Percentiles rank a stretch among this genome's conserved stretches.
These are phyloP conservation scores for Massarina eburnea DNA, from an alignment of 2,329 filamentous ascomycete genomes.

Conservation along the genomic window DNA sequence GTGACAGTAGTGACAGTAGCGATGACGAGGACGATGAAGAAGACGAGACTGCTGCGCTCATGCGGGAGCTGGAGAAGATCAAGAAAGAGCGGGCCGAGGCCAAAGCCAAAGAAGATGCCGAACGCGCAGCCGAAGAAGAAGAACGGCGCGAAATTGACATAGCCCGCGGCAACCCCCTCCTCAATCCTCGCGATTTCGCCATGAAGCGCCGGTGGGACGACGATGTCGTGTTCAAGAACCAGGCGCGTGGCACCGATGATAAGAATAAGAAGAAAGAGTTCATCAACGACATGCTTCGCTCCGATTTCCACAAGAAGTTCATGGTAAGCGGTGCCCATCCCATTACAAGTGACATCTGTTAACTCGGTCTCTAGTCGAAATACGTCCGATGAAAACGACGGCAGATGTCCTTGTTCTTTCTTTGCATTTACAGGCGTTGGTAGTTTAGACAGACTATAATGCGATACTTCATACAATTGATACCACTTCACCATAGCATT, in stretches of 20 bases:
- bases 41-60: constrained; percentile 81
- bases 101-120: constrained; percentile 79
- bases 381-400: constrained; percentile 6
- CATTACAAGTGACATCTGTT: background rate
- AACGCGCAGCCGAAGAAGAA: constrained; percentile 77
- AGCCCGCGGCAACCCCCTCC: constrained; percentile 85
- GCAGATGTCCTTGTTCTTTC: background rate
- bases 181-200: constrained; percentile 86
- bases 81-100: constrained; percentile 81
- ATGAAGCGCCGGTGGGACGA: constrained; percentile 96
- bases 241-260: constrained; percentile 91
- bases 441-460: too few species aligned
- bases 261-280: constrained; percentile 93
- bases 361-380: background rate
- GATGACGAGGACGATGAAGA: constrained; percentile 66
- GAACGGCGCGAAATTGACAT: constrained; percentile 86
- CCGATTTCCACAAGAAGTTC: constrained; percentile 96
- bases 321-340: constrained; percentile 61
- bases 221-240: constrained; percentile 98
- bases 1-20: constrained; percentile 52
- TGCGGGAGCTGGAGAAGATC: constrained; percentile 93
- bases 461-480: background rate
- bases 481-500: background rate
- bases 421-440: background rate
- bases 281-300: constrained; percentile 91